A percentile compares a stretch with the other conserved stretches of the same genome.
These are phyloP conservation scores for Corinectria fuckeliana DNA, from an alignment of 2,329 filamentous ascomycete species.

Conservation along the genomic window DNA sequence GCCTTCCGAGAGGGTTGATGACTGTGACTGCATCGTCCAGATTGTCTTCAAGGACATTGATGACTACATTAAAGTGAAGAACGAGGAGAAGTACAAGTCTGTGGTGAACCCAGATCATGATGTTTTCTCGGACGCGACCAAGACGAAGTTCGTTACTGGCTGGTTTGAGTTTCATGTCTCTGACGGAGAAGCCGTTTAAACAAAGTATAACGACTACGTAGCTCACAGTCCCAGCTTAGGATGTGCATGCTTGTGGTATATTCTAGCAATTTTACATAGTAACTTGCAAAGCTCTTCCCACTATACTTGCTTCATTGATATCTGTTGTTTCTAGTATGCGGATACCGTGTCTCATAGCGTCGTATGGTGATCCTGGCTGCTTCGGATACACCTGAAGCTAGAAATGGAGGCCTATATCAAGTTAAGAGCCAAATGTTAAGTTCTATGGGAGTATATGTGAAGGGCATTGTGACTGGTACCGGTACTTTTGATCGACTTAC, in stretches of 20 bases:
- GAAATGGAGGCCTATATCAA: not conserved
- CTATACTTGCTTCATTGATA: too few species aligned
- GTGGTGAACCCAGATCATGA: slow-evolving; percentile 28
- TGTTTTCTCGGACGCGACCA: slow-evolving; percentile 21
- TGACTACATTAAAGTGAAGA: slow-evolving; percentile 24
- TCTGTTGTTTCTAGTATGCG: not conserved
- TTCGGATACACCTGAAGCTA: not conserved
- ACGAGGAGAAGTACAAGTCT: slow-evolving; percentile 22
- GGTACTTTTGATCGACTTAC: not conserved
- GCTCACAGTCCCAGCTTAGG: not conserved
- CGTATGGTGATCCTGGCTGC: not conserved
- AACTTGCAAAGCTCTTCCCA: too few species aligned
- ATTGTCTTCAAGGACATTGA: slow-evolving; percentile 26
- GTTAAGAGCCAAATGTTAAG: not conserved
- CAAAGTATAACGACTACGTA: not conserved
- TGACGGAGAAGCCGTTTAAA: slow-evolving; percentile 23
- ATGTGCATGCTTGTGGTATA: not conserved
- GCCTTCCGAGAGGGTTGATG: slow-evolving; percentile 17
- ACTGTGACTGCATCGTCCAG: slow-evolving; percentile 24
- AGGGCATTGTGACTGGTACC: not conserved
- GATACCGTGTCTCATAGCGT: not conserved
- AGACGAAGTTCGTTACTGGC: slow-evolving; percentile 30
- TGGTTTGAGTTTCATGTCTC: slow-evolving; percentile 32
- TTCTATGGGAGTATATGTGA: not conserved
- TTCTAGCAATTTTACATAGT: not conserved